These are phyloP conservation scores for Dichotomocladium elegans DNA, from an alignment of 371 early-diverging fungal genomes.

Conservation along the genomic window DNA sequence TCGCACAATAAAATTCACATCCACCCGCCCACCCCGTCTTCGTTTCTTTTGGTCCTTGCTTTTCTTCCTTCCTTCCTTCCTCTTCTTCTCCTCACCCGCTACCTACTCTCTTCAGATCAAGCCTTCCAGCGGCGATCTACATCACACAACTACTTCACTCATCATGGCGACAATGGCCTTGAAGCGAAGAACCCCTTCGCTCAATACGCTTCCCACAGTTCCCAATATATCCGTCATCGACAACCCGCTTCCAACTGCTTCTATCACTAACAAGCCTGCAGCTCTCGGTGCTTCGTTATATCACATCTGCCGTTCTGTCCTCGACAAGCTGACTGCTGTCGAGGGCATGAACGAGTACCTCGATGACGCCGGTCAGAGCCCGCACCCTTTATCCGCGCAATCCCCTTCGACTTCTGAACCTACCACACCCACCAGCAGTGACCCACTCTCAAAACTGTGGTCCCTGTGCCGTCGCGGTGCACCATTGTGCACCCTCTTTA, in stretches of 20 bases:
- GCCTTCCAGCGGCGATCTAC: too few species aligned
- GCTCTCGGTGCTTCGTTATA: slow-evolving; percentile 50
- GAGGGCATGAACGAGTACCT: slow-evolving; percentile 58
- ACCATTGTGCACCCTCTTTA: slow-evolving; percentile 79
- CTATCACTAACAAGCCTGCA: slow-evolving; percentile 11
- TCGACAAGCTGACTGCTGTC: slow-evolving; percentile 54
- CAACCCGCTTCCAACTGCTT: slow-evolving; percentile 13
- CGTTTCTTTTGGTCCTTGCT: too few species aligned
- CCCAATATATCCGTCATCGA: slow-evolving; percentile 10
- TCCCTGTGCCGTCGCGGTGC: slow-evolving; percentile 83
- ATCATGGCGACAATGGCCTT: slow-evolving; percentile 31
- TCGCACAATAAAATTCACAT: too few species aligned
- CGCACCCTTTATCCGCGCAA: slow-evolving; percentile 4
- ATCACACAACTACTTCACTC: too few species aligned
- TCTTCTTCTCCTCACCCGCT: too few species aligned
- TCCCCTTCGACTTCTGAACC: slow-evolving; percentile 17
- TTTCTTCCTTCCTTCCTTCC: too few species aligned
- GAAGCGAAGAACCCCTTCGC: slow-evolving; percentile 32
- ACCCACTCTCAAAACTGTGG: slow-evolving; percentile 87
- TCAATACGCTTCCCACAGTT: slow-evolving; percentile 13
- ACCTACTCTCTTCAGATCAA: too few species aligned
- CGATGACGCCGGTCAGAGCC: slow-evolving; percentile 22
- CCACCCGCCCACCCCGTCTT: too few species aligned
- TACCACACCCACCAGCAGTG: slow-evolving; percentile 38
- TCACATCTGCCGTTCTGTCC: slow-evolving; percentile 58